Evolutionary conservation across 257 asterid genomes (phyloP), one percentile per base, ranked within the genome.

Genomic region (Marsdenia floribunda): DNA sequence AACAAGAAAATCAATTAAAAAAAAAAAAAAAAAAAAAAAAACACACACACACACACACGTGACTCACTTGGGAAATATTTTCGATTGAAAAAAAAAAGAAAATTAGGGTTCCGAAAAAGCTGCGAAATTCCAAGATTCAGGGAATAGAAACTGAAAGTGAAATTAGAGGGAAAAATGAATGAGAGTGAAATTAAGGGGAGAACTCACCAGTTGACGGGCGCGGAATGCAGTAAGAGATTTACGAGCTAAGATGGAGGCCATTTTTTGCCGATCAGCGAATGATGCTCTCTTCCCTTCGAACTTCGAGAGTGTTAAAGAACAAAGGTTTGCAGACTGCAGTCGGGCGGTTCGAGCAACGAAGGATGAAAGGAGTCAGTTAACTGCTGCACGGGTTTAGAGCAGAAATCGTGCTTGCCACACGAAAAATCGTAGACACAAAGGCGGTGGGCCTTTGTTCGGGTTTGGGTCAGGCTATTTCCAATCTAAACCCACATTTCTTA

Each of bases 241-340:
- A 77, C 96, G 96, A 78, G 96, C 96, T 67, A 92, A 82, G 72
- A 78, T 52, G 67, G 95, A 83, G 13, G 97, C 92, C 97, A 92
- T 92, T 44, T 38, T 53, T 38, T 53, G 64, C 68, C 76, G 76
- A 73, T 68, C n/a, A 40, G 24, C 42, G 60, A 53, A 18, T 0
- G 67, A 60, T 60, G 40, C 19, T 60, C 33, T 58, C 49, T 44
- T 58, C 64, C 64, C 64, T 58, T 22, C 64, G 11, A 58, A 44
- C 49, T 13, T 22, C 16, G 35, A 3, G 4, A 2, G 19, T 1
- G 67, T 11, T 60, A 2, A 0, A 0, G 2, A 64, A 16, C 47
- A n/a, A 64, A 37, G 21, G 4, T 9, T 65, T 12, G 29, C 61
- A 21, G 29, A 55, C 61, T 38, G 50, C 33, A 66, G 29, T 65